phyloP scores from a whole-genome alignment of 169 alveolate species.

The Plasmodium adleri region DNA sequence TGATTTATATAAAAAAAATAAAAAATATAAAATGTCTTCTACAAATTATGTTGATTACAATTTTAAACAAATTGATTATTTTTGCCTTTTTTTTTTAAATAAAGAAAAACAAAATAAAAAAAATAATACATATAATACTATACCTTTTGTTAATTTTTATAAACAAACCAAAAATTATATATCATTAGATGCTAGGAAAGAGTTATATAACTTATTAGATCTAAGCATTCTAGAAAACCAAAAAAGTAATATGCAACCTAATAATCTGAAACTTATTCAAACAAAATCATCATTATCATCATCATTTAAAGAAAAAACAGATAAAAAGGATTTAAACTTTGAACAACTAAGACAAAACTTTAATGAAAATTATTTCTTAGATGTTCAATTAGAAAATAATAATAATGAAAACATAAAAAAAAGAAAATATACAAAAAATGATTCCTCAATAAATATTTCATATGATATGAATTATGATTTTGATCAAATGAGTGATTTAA shows the following conservation, averaged over 20 bases:
- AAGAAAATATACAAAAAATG: background rate
- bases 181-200: conserved; percentile 44
- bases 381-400: conserved; percentile 20
- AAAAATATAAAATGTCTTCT: background rate
- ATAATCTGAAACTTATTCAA: conserved; percentile 24
- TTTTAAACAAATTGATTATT: conserved; percentile 22
- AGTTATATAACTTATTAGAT: conserved; percentile 39
- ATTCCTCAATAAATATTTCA: conserved; percentile 7
- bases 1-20: conserved; percentile 13
- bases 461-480: conserved; percentile 47
- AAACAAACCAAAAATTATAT: conserved; percentile 42
- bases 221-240: conserved; percentile 26
- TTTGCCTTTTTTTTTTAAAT: conserved; percentile 23
- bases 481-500: conserved; percentile 34
- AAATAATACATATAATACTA: conserved; percentile 13
- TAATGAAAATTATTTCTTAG: conserved; percentile 45
- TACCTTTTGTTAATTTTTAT: conserved; percentile 37
- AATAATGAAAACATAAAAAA: conserved; percentile 8
- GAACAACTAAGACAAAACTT: conserved; percentile 51
- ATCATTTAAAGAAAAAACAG: background rate
- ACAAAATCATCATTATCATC: conserved; percentile 47
- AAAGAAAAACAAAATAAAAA: conserved; percentile 13
- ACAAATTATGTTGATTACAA: conserved; percentile 10
- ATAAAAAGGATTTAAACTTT: conserved; percentile 14
- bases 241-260: conserved; percentile 20